Conservation (phyloP, 495 filamentous ascomycete species). For the Cetradonia linearis region DNA sequence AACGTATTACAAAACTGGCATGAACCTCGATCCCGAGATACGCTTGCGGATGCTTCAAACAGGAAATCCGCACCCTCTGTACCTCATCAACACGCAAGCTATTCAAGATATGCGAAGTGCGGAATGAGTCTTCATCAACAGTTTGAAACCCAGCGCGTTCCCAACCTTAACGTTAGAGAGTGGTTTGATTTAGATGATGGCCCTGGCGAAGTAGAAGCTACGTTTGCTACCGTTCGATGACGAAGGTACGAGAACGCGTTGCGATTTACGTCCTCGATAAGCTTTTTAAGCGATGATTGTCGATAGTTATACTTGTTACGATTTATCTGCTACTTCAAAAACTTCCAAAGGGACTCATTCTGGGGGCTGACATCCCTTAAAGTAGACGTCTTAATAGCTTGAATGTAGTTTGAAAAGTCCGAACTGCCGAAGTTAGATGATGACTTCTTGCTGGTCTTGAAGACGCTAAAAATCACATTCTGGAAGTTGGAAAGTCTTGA, state of each 20-base stretch:
- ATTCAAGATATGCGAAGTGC: constrained; percentile 21
- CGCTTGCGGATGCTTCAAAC: constrained; percentile 23
- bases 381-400: too few species aligned
- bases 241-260: neutral
- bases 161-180: constrained; percentile 19
- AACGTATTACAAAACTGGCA: constrained; percentile 22
- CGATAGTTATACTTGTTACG: neutral
- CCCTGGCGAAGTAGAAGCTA: neutral
- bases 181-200: constrained; percentile 21
- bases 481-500: too few species aligned
- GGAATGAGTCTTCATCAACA: constrained; percentile 12
- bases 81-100: constrained; percentile 5
- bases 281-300: neutral
- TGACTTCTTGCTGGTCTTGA: too few species aligned
- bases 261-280: neutral
- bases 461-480: too few species aligned
- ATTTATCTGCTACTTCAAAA: neutral
- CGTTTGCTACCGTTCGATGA: constrained; percentile 1
- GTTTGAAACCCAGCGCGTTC: constrained; percentile 16
- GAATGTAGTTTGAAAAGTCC: too few species aligned
- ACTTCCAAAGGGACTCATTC: too few species aligned
- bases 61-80: constrained; percentile 20
- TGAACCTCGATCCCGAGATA: constrained; percentile 24
- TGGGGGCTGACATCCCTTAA: too few species aligned
- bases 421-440: too few species aligned